phyloP scores from a whole-genome alignment of 2,329 filamentous ascomycete genomes.

The Ceratocystis diversiconidia region DNA sequence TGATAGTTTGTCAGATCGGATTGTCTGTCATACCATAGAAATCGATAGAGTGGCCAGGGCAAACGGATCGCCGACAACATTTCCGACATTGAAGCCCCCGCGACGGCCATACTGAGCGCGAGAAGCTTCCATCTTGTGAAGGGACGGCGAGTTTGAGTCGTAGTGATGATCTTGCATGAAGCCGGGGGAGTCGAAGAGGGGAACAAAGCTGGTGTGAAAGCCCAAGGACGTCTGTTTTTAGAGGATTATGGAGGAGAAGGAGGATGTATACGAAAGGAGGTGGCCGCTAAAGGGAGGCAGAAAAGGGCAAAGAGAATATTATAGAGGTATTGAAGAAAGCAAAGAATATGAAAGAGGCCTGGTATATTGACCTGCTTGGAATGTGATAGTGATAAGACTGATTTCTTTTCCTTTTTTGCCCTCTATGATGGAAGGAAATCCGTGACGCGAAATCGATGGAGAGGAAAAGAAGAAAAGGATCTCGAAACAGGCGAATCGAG shows the following conservation, averaged over 20 bases:
- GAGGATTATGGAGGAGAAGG: neutral
- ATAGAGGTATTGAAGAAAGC: neutral
- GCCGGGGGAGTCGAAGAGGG: neutral
- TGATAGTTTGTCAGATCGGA: neutral
- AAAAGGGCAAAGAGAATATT: neutral
- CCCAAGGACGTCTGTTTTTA: no score
- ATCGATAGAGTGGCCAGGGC: slow-evolving; percentile 90
- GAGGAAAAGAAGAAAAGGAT: neutral
- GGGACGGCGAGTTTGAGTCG: slow-evolving; percentile 56
- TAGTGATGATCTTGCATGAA: slow-evolving; percentile 57
- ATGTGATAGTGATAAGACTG: neutral
- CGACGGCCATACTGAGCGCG: slow-evolving; percentile 41
- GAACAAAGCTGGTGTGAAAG: neutral
- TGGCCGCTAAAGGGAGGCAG: neutral
- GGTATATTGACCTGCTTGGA: neutral
- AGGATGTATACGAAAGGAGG: neutral
- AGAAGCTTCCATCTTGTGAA: slow-evolving; percentile 67
- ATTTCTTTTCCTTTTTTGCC: neutral
- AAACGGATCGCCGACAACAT: slow-evolving; percentile 92
- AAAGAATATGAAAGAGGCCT: neutral
- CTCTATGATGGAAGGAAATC: neutral
- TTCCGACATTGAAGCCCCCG: slow-evolving; percentile 59
- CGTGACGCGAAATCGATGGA: neutral
- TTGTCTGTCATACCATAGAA: slow-evolving; percentile 50
- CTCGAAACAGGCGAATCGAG: neutral